phyloP scores from a whole-genome alignment of 371 early-diverging fungal genomes.

The Saksenaea vasiformis region DNA sequence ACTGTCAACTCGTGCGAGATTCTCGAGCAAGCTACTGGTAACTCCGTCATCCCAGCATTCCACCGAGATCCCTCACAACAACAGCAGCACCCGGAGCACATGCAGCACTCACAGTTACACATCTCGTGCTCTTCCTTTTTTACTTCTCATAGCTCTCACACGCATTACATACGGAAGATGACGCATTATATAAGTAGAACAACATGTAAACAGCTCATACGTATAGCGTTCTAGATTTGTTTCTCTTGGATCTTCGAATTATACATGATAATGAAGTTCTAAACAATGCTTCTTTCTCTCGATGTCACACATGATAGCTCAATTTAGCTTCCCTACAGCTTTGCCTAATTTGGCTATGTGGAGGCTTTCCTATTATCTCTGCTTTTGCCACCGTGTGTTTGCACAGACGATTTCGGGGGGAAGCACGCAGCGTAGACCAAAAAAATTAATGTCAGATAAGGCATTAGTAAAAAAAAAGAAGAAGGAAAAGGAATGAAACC shows the following conservation, averaged over 20 bases:
- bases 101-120: constrained; percentile 4
- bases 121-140: constrained; percentile 2
- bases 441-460: background rate
- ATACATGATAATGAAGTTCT: background rate
- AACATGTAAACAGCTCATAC: too few species aligned
- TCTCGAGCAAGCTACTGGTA: background rate
- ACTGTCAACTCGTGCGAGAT: background rate
- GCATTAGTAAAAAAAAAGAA: background rate
- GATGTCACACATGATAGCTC: background rate
- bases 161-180: background rate
- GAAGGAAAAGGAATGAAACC: background rate
- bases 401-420: constrained; percentile 1
- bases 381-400: background rate
- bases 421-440: background rate
- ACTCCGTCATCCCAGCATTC: constrained; percentile 1
- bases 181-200: background rate
- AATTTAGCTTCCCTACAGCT: background rate
- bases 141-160: background rate
- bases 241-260: background rate
- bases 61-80: background rate
- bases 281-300: background rate
- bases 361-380: background rate
- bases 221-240: too few species aligned
- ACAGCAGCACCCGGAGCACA: constrained; percentile 1
- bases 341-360: background rate